Conservation (phyloP, 1,284 basidiomycete genomes). For the Sanghuangporus weigelae region DNA sequence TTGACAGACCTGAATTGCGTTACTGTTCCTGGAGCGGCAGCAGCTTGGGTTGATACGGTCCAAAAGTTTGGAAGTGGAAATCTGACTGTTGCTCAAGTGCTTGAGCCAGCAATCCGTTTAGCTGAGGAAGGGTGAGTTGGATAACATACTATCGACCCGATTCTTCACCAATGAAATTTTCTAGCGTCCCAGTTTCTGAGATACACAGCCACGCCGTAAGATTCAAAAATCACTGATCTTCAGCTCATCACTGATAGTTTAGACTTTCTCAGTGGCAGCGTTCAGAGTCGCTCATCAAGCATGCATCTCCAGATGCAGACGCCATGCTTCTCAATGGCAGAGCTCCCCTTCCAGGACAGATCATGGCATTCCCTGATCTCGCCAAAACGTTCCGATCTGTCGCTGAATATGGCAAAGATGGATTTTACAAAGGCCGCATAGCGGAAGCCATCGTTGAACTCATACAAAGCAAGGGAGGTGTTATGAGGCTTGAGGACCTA, state of each 20-base stretch:
- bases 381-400: constrained; percentile 81
- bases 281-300: constrained; percentile 72
- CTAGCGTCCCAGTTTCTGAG: constrained; percentile 75
- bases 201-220: constrained; percentile 59
- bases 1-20: constrained; percentile 78
- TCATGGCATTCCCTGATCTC: constrained; percentile 75
- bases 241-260: neutral
- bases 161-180: constrained; percentile 1
- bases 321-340: constrained; percentile 84
- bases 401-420: constrained; percentile 78
- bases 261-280: constrained; percentile 56
- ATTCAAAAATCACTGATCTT: neutral
- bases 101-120: constrained; percentile 80
- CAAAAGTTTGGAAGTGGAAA: constrained; percentile 82
- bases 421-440: constrained; percentile 88
- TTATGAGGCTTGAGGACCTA: constrained; percentile 88
- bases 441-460: constrained; percentile 88
- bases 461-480: constrained; percentile 77
- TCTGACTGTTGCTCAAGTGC: constrained; percentile 72
- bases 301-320: constrained; percentile 73
- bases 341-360: constrained; percentile 74
- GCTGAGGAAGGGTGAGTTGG: constrained; percentile 77
- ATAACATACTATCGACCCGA: neutral
- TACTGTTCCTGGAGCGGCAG: constrained; percentile 90
- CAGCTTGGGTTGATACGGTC: constrained; percentile 90